Evolutionary conservation across 2,329 filamentous ascomycete genomes (phyloP), one percentile per base, ranked within the genome.

Genomic region (Epichloe hybrida): DNA sequence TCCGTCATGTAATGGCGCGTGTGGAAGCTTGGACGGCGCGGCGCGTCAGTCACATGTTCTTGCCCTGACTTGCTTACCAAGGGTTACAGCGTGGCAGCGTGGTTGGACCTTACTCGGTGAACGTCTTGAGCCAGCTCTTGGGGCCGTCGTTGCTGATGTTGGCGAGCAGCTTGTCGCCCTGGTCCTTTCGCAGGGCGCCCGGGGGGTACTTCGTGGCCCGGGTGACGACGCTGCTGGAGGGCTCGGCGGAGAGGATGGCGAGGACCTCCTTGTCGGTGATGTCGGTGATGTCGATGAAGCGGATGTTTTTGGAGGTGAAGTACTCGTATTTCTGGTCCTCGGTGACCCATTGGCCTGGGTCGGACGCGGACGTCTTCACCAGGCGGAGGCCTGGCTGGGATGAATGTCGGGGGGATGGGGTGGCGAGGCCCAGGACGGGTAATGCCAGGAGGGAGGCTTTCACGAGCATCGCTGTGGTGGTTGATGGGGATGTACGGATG

Each of bases 1-100:
- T 59, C 56, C 12, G 66, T 68, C 39, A 57, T 58, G 61, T 73
- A 74, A 59, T 74, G 68, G 12, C 69, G 67, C 51, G 66, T 71
- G 50, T 65, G 61, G 57, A 66, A 68, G 50, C 63, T 27, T 61
- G 36, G 8, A 12, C 11, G 36, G 11, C 6, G 15, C 23, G 23
- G 17, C 17, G 17, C 17, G 17, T 27, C 23, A 27, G 21, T 23
- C 1, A 23, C 21, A 23, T 23, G 4, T 23, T 5, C 21, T 5
- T 23, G 21, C 21, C 1, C 21, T 23, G 5, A 23, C 21, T 23
- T 23, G 5, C 21, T 23, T 23, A 23, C 21, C 21, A 23, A 23
- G 21, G 21, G 21, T 23, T 12, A 3, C 6, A 27, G 23, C 23
- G 23, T 7, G 17, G 17, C 23, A 27, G 23, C 23, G 23, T 27